Conservation (phyloP, 78 protist species). For the Dictyostelium citrinum region DNA sequence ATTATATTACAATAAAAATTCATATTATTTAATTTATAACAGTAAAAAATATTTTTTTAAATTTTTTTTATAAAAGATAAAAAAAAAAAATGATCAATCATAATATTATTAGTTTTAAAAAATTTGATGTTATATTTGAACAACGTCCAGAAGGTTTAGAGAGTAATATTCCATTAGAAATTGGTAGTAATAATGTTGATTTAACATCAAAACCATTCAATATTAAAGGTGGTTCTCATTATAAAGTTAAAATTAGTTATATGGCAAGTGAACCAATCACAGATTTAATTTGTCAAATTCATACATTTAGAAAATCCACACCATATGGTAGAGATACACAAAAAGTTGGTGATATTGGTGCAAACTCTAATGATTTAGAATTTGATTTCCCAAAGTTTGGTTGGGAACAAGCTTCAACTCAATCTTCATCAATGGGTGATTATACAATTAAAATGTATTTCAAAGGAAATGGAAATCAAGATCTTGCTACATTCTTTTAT, state of each 20-base stretch:
- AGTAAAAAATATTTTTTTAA: too few relatives aligned
- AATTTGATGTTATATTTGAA: conserved; percentile 66
- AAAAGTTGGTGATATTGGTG: not conserved
- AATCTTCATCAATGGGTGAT: not conserved
- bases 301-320: not conserved
- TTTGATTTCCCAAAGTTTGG: not conserved
- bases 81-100: not conserved
- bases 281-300: not conserved
- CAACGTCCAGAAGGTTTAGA: conserved; percentile 74
- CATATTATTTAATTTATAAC: not conserved
- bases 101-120: conserved; percentile 18
- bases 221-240: not conserved
- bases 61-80: not conserved
- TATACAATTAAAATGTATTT: conserved; percentile 3
- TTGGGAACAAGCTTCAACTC: not conserved
- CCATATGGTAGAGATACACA: conserved; percentile 1
- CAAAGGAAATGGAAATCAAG: not conserved
- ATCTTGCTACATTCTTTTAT: not conserved
- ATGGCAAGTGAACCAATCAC: not conserved
- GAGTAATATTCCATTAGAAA: conserved; percentile 27
- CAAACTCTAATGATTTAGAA: not conserved
- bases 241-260: not conserved
- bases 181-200: not conserved
- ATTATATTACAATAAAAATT: not conserved
- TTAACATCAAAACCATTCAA: not conserved